These are phyloP conservation scores for Lanmaoa rubissima DNA, from an alignment of 768 basidiomycete species.

Conservation along the genomic window DNA sequence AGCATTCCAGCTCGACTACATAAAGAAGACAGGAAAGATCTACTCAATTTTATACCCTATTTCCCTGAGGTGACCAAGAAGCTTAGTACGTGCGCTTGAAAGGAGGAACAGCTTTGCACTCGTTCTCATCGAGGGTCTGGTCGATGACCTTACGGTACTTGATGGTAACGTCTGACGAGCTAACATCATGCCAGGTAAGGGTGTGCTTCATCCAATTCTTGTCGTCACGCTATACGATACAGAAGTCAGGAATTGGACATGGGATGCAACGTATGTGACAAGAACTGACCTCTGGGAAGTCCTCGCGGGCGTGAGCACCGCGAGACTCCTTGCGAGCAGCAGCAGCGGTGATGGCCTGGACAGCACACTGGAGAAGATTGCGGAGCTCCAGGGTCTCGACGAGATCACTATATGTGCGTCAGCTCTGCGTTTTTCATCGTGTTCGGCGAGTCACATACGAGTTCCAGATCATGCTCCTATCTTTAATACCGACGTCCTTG, in stretches of 20 bases:
- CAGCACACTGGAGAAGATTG: slow-evolving; percentile 92
- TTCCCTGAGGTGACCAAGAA: neutral
- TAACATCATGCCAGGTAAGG: slow-evolving; percentile 81
- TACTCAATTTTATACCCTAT: slow-evolving; percentile 5
- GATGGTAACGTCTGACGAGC: slow-evolving; percentile 81
- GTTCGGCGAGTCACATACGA: slow-evolving; percentile 56
- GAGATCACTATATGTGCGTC: slow-evolving; percentile 63
- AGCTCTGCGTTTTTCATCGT: slow-evolving; percentile 6
- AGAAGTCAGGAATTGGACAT: slow-evolving; percentile 1
- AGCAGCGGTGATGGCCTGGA: slow-evolving; percentile 92
- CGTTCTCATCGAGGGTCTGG: slow-evolving; percentile 88
- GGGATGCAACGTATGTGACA: neutral
- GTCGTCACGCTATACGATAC: slow-evolving; percentile 73
- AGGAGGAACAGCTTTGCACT: slow-evolving; percentile 96
- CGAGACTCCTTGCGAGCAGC: slow-evolving; percentile 96
- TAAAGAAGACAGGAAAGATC: slow-evolving; percentile 1
- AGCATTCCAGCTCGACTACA: slow-evolving; percentile 7
- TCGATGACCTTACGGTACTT: slow-evolving; percentile 85
- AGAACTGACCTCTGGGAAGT: slow-evolving; percentile 80
- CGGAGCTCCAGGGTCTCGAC: slow-evolving; percentile 96
- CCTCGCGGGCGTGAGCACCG: slow-evolving; percentile 98
- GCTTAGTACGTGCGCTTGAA: slow-evolving; percentile 92
- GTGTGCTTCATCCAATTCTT: slow-evolving; percentile 94
- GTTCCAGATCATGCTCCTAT: slow-evolving; percentile 99
- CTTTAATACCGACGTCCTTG: slow-evolving; percentile 92